Base-by-base conservation (phyloP, 176 grass and related monocot species). In the Secale cereale region DNA sequence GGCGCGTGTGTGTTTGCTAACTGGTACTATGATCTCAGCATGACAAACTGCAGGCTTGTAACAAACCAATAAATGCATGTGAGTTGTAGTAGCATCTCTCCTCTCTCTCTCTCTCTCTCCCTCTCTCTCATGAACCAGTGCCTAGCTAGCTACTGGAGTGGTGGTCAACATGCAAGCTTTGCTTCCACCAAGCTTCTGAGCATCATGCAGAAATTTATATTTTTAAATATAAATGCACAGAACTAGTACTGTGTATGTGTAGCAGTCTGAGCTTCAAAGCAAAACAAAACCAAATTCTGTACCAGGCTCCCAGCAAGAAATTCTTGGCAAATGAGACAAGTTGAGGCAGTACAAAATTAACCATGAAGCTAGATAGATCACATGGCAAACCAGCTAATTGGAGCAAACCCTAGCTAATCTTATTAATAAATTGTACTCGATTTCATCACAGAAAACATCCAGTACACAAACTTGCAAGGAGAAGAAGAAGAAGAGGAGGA, bases 401-500 rank as follows among this genome's bases (percentile, higher is more conserved):
- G 59, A 60, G 28, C 25, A 85, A 87, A 83, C 79, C 84, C 89
- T 91, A 84, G 85, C 80, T 83, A 77, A 81, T 35, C 74, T 90
- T 83, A 90, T 92, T 89, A 52, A 79, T 82, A 80, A 78, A 85
- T 62, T 84, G 70, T 82, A 78, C 79, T 90, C 82, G 81, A 76
- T 90, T 85, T 73, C 67, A 71, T 50, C 72, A 15, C 35, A 87
- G 70, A 20, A 62, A 85, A 72, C 74, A 90, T 78, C 76, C 15
- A 56, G 29, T 65, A 65, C 23, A 77, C 82, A 69, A 59, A 61
- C 31, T 65, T 46, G 4, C 33, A 82, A n/a, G 74, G 74, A 72
- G 84, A 88, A 7, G 62, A 78, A 60, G 84, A 88, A 60, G 54
- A 78, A 87, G 48, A 52, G 7, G 48, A 13, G 4, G 62, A 88